Base-by-base conservation (phyloP, 768 basidiomycete genomes). In the Suillus discolor region DNA sequence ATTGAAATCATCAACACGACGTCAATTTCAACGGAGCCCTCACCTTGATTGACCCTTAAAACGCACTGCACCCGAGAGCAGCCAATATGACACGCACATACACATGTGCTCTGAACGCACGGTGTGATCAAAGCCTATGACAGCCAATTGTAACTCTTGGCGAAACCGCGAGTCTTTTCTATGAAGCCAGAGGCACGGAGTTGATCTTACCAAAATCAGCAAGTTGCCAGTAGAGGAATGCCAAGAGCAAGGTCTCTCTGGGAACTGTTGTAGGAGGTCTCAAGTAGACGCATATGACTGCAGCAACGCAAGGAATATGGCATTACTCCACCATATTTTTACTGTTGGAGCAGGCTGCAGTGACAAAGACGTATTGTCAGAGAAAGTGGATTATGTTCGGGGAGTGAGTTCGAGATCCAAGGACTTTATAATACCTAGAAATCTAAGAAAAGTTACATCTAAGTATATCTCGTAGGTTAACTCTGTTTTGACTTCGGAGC, bases 1-100 rank as follows among this genome's bases (percentile, higher is more conserved):
- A 31, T 53, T 31, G 20, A 57, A 23, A 39, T 42, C 15, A 55
- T 41, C 39, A 47, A 34, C 4, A 25, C 41, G 28, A n/a, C 8
- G 28, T 69, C 66, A 18, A 23, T 28, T 57, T 15, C 15, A 45
- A 18, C n/a, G 34, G n/a, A 42, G 44, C 45, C 13, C 69, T 78
- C 49, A 89, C 89, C 82, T 91, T 91, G 71, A 92, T 90, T 51
- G 89, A 91, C 3, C 92, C 92, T 71, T 93, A 92, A 69, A 92
- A 90, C 0, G 87, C 92, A 57, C 88, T 84, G 4, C 88, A 85
- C 1, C 92, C 92, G 73, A 93, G 77, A 36, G 84, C 76, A 23
- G 91, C 89, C 39, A 93, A 77, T 25, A 84, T 75, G 6, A 88
- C 69, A 13, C 91, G 82, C 47, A 91, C 84, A 12, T 79, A 80